These are phyloP conservation scores for Botrytis fragariae DNA, from an alignment of 2,329 filamentous ascomycete genomes.

Conservation along the genomic window DNA sequence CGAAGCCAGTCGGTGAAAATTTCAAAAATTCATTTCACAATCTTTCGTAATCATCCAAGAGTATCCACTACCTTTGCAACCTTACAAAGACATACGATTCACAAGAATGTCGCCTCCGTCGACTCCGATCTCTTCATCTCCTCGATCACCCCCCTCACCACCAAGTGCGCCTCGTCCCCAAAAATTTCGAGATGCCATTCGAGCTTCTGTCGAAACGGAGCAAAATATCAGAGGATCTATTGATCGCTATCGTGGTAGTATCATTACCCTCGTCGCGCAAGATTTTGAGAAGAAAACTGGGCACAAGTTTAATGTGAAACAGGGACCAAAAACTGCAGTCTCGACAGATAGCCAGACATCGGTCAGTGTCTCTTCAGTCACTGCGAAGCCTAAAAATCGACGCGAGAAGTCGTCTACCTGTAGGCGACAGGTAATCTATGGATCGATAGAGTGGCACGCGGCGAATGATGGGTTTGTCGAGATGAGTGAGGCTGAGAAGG, in stretches of 20 bases:
- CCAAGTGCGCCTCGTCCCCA: neutral
- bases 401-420: accelerated
- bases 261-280: neutral
- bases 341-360: neutral
- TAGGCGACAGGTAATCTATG: neutral
- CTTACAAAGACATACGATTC: neutral
- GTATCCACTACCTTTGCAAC: neutral
- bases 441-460: neutral
- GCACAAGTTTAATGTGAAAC: neutral
- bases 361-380: neutral
- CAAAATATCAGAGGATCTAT: neutral
- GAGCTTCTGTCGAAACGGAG: neutral
- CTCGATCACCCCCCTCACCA: neutral
- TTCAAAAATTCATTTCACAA: neutral
- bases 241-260: neutral
- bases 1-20: neutral
- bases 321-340: neutral
- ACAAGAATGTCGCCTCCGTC: neutral
- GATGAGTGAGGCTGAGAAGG: neutral
- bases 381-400: too few species aligned
- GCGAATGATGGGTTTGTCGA: neutral
- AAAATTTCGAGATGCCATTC: neutral
- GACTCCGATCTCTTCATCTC: neutral
- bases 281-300: neutral
- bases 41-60: neutral